Percentiles rank a stretch among this genome's conserved stretches.
Conservation (phyloP, 1,284 basidiomycete species). For the Irpex lacteus region DNA sequence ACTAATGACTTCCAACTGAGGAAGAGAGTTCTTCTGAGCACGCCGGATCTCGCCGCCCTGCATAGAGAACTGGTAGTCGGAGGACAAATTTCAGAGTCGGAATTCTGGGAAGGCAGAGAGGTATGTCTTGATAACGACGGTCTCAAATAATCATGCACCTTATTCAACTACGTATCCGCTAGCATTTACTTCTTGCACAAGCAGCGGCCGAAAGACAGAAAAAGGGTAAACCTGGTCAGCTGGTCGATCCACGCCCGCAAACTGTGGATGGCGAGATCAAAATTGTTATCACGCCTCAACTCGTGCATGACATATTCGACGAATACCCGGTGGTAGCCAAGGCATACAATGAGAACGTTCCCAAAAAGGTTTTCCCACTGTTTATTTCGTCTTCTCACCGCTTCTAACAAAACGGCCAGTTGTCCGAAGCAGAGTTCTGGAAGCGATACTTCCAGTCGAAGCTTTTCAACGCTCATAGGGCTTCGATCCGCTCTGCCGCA, state of each 20-base stretch:
- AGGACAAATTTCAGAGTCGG: slow-evolving; percentile 83
- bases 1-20: slow-evolving; percentile 68
- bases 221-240: slow-evolving; percentile 80
- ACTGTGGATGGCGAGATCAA: slow-evolving; percentile 81
- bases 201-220: slow-evolving; percentile 71
- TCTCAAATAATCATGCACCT: neutral
- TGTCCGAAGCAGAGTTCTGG: slow-evolving; percentile 94
- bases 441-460: slow-evolving; percentile 94
- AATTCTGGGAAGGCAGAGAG: slow-evolving; percentile 96
- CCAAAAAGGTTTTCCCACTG: slow-evolving; percentile 56
- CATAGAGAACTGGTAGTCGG: slow-evolving; percentile 86
- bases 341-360: slow-evolving; percentile 93
- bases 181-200: slow-evolving; percentile 73
- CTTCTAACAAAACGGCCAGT: slow-evolving; percentile 37
- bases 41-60: slow-evolving; percentile 72
- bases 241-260: slow-evolving; percentile 89
- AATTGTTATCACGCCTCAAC: slow-evolving; percentile 89
- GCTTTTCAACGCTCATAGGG: slow-evolving; percentile 92
- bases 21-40: slow-evolving; percentile 76
- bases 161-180: slow-evolving; percentile 7
- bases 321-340: slow-evolving; percentile 94
- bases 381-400: neutral
- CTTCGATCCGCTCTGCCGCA: slow-evolving; percentile 85
- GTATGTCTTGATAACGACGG: slow-evolving; percentile 37
- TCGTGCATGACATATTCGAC: slow-evolving; percentile 95